These are phyloP conservation scores for Cladosporium cucumerinum DNA, from an alignment of 2,329 filamentous ascomycete genomes.

Conservation along the genomic window DNA sequence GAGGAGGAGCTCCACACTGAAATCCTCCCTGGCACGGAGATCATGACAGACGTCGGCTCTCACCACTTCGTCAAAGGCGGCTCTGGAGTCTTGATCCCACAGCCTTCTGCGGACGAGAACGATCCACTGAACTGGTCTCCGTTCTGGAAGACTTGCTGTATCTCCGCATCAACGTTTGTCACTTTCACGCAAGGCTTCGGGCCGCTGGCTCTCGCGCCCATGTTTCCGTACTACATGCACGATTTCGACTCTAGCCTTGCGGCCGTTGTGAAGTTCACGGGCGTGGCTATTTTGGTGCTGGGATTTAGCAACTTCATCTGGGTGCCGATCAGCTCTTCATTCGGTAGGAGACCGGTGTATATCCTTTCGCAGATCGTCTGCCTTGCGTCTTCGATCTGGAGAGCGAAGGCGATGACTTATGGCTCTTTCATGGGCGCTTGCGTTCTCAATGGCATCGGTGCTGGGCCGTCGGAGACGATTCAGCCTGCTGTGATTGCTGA, in stretches of 20 bases:
- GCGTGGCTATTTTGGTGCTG: constrained; percentile 54
- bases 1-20: constrained; percentile 53
- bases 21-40: constrained; percentile 57
- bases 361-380: constrained; percentile 53
- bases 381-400: constrained; percentile 55
- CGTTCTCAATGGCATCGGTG: constrained; percentile 61
- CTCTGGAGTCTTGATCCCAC: constrained; percentile 49
- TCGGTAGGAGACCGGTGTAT: constrained; percentile 53
- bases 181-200: constrained; percentile 55
- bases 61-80: constrained; percentile 62
- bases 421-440: constrained; percentile 60
- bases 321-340: constrained; percentile 55
- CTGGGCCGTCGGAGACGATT: constrained; percentile 60
- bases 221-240: constrained; percentile 58
- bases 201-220: constrained; percentile 54
- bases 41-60: constrained; percentile 59
- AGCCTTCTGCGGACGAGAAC: constrained; percentile 47
- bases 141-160: constrained; percentile 49
- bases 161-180: constrained; percentile 45
- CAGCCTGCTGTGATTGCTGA: constrained; percentile 63
- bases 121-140: constrained; percentile 50
- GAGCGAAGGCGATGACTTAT: constrained; percentile 57
- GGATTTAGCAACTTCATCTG: constrained; percentile 61
- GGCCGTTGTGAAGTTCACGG: constrained; percentile 56
- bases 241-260: constrained; percentile 35